Evolutionary conservation across 1,139 yeast species (phyloP).

Genomic region (Zygoascus hellenicus): DNA sequence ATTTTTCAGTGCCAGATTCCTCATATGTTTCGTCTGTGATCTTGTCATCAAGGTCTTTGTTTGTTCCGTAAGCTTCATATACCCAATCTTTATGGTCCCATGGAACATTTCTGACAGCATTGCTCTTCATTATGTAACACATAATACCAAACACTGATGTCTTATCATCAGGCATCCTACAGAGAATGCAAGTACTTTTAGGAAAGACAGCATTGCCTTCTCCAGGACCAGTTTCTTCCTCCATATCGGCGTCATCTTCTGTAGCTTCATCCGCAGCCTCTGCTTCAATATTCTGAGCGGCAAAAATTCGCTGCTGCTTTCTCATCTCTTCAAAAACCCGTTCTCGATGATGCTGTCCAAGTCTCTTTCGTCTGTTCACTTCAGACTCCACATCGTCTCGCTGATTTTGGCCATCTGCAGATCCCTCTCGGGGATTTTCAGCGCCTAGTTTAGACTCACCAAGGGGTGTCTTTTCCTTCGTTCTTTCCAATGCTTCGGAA

Average conservation of each 20-base stretch:
- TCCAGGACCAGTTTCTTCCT: slow-evolving; percentile 32
- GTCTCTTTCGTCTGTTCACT: slow-evolving; percentile 53
- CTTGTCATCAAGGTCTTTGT: slow-evolving; percentile 43
- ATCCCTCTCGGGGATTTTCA: slow-evolving; percentile 2
- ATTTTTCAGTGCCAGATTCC: slow-evolving; percentile 30
- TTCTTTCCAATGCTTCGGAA: background rate
- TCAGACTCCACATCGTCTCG: slow-evolving; percentile 26
- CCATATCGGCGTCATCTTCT: slow-evolving; percentile 23
- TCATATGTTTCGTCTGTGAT: slow-evolving; percentile 30
- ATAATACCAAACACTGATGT: slow-evolving; percentile 75
- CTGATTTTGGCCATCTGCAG: background rate
- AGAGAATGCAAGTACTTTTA: slow-evolving; percentile 74
- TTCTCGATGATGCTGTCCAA: slow-evolving; percentile 68
- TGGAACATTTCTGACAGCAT: slow-evolving; percentile 61
- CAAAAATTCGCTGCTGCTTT: slow-evolving; percentile 63
- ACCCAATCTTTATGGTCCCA: slow-evolving; percentile 62
- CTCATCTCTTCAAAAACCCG: slow-evolving; percentile 67
- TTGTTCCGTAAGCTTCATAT: slow-evolving; percentile 54
- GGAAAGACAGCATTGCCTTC: slow-evolving; percentile 62
- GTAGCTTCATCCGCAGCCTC: slow-evolving; percentile 28
- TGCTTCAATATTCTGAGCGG: slow-evolving; percentile 41
- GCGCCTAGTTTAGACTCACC: background rate
- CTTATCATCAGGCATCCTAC: slow-evolving; percentile 73
- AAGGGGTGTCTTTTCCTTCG: background rate
- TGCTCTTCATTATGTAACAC: slow-evolving; percentile 52